These are phyloP conservation scores for Ascochyta pisi DNA, from an alignment of 2,329 filamentous ascomycete genomes.

Conservation along the genomic window DNA sequence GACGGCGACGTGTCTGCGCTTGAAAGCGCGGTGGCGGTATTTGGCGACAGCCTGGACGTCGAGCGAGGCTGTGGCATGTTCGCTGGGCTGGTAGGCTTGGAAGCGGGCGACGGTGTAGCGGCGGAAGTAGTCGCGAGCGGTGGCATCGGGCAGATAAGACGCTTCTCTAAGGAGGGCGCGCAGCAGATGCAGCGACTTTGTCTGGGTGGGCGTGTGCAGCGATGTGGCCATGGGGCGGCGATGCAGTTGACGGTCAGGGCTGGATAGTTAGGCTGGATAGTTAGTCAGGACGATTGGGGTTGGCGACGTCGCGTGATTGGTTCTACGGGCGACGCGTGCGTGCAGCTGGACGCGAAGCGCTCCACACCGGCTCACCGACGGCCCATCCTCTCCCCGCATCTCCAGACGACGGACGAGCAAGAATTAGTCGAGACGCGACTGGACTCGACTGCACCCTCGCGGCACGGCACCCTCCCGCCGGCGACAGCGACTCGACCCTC, in stretches of 20 bases:
- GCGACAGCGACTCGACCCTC: background rate
- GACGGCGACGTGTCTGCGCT: conserved; percentile 26
- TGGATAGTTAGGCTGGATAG: too few relatives aligned
- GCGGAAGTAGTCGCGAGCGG: conserved; percentile 59
- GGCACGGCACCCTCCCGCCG: background rate
- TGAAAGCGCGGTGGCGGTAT: conserved; percentile 29
- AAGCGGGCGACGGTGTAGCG: conserved; percentile 58
- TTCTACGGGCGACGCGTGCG: conserved; percentile 2
- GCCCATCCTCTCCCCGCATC: conserved; percentile 24
- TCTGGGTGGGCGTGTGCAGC: background rate
- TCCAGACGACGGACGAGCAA: background rate
- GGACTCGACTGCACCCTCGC: background rate
- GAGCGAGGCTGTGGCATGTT: conserved; percentile 28
- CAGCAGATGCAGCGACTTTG: conserved; percentile 55
- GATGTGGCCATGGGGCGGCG: background rate
- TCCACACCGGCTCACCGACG: conserved; percentile 16
- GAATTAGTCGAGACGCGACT: background rate
- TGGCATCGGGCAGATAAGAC: conserved; percentile 66
- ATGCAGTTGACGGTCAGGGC: background rate
- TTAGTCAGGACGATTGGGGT: background rate
- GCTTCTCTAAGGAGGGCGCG: conserved; percentile 65
- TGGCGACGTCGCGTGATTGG: conserved; percentile 26
- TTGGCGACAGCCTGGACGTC: conserved; percentile 26
- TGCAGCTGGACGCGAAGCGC: conserved; percentile 30
- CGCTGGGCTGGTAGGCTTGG: conserved; percentile 50